Conservation (phyloP, 108 stramenopile genomes). For the Hondaea fermentalgiana region DNA sequence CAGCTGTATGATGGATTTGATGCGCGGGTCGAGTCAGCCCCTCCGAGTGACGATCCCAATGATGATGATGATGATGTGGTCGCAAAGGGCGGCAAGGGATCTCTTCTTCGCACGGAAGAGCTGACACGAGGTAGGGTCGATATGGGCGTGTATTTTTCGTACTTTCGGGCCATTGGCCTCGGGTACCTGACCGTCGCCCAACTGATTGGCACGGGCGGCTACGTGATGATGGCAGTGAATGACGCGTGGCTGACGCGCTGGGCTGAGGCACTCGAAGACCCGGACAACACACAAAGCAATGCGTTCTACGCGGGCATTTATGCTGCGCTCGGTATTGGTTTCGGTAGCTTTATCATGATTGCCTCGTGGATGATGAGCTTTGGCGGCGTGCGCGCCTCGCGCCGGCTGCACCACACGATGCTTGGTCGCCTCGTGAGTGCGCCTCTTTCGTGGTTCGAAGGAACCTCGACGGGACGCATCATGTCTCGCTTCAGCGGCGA, state of each 20-base stretch:
- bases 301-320: background rate
- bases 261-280: background rate
- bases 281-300: background rate
- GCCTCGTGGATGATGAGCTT: background rate
- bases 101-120: conserved; percentile 23
- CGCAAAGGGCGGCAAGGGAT: too few relatives aligned
- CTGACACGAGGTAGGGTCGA: background rate
- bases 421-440: conserved; percentile 64
- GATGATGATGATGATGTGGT: too few relatives aligned
- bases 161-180: background rate
- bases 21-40: too few relatives aligned
- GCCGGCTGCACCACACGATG: conserved; percentile 67
- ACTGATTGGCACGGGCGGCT: conserved; percentile 15
- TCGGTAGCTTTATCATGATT: conserved; percentile 23
- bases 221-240: conserved; percentile 22
- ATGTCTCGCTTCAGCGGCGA: conserved; percentile 55
- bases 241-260: conserved; percentile 15
- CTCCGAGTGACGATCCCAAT: too few relatives aligned
- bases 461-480: conserved; percentile 79
- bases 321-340: background rate
- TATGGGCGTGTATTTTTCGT: background rate
- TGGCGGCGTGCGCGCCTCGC: conserved; percentile 51
- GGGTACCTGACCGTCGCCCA: background rate
- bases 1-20: background rate
- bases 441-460: conserved; percentile 76